Evolutionary conservation across 176 grass and related monocot genomes (phyloP), one percentile per base, ranked within the genome.

Genomic region (Zoysia pacifica): DNA sequence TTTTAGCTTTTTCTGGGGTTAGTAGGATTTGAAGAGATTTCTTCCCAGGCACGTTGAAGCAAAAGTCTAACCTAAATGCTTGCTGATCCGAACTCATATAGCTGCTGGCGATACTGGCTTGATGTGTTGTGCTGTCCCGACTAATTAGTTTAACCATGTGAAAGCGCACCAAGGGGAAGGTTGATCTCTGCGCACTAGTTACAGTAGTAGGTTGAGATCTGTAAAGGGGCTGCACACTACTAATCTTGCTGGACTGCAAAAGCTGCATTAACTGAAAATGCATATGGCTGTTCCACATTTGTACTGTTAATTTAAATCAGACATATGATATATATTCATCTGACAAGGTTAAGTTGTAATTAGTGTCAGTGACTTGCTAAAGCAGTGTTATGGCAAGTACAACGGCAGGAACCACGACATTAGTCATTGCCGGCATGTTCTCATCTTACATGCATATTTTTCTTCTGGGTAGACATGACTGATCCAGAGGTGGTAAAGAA

Each of bases 11-110:
- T 69, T 69, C 73, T 84, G 46, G 66, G 85, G 85, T 88, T 58
- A 91, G 82, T 85, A 88, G 82, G 89, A 91, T 91, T 80, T 87
- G 81, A 73, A 56, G 68, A 91, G 89, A 91, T 91, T 91, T 91
- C 78, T 82, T 87, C 74, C 77, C 82, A 74, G 77, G 67, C 51
- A 41, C 51, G 77, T 48, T 73, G 81, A 75, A 83, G 69, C 70
- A 62, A 72, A 91, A 88, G 89, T 85, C 81, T 69, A 79, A 85
- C 72, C 53, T 2, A 65, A 85, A 85, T 74, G 77, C n/a, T 82
- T 69, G 62, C 52, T 75, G 48, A 87, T 79, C 72, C 85, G 85
- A 91, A 87, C 85, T 84, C 73, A 69, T 43, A 67, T 62, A 74
- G 61, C 50, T 77, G 82, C 89, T 77, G 73, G 66, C 64, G 76